Conservation (phyloP, 495 filamentous ascomycete genomes). For the Hyaloscypha bicolor region DNA sequence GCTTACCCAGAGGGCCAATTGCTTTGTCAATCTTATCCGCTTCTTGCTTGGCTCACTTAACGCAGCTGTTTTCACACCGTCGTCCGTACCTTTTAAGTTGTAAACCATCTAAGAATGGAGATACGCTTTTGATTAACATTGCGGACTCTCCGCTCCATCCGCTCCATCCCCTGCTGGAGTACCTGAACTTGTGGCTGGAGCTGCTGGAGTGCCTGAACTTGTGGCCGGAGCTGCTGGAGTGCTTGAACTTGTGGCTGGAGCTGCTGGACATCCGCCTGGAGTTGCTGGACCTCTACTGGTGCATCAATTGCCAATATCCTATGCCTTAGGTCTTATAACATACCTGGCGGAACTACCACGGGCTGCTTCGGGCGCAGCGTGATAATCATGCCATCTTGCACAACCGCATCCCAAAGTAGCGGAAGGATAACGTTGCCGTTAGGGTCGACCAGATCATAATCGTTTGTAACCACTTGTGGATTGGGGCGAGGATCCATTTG, state of each 20-base stretch:
- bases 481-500: conserved; percentile 7
- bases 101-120: conserved; percentile 9
- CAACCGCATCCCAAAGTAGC: conserved; percentile 6
- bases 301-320: conserved; percentile 8
- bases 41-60: too few relatives aligned
- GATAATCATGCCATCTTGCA: conserved; percentile 7
- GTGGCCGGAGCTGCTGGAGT: conserved; percentile 4
- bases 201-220: conserved; percentile 6
- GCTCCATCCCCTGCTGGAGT: conserved; percentile 3
- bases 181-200: conserved; percentile 3
- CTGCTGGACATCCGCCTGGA: conserved; percentile 3
- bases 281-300: conserved; percentile 5
- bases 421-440: conserved; percentile 7
- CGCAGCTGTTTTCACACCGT: too few relatives aligned
- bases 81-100: neutral
- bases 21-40: too few relatives aligned
- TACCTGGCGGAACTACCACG: conserved; percentile 6
- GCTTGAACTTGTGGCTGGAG: conserved; percentile 7
- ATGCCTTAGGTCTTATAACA: conserved; percentile 1
- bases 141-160: conserved; percentile 6
- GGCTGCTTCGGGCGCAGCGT: conserved; percentile 5
- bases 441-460: conserved; percentile 8
- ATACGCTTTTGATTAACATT: conserved; percentile 3
- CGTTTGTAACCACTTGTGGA: conserved; percentile 6
- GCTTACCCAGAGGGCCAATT: too few relatives aligned